Conservation (phyloP, 148 eudicot species). For the Chenopodium quinoa region DNA sequence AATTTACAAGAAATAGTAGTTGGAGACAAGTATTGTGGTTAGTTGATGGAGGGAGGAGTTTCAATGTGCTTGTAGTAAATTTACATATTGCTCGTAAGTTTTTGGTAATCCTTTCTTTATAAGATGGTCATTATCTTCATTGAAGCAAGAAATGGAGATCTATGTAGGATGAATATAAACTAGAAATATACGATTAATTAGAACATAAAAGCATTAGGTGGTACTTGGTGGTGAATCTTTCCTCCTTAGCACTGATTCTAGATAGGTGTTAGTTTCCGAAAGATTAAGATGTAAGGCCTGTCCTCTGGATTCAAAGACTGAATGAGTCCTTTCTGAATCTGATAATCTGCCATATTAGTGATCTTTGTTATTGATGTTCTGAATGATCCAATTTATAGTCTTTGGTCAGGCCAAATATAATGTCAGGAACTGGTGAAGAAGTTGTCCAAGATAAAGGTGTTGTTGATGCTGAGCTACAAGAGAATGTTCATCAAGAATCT, state of each 20-base stretch:
- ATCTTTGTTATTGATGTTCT: background rate
- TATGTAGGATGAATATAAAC: background rate
- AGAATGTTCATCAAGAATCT: constrained; percentile 22
- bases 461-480: constrained; percentile 16
- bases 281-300: background rate
- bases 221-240: background rate
- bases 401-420: constrained; percentile 25
- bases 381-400: background rate
- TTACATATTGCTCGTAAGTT: background rate
- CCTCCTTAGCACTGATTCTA: background rate
- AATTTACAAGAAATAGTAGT: background rate
- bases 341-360: background rate
- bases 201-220: background rate
- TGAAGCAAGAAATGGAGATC: background rate
- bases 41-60: background rate
- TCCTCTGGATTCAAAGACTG: background rate
- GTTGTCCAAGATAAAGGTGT: constrained; percentile 27
- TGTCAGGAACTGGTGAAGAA: constrained; percentile 32
- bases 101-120: background rate
- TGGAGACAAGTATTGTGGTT: background rate
- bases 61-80: background rate
- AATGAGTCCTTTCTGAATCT: background rate
- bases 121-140: background rate
- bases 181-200: background rate
- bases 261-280: background rate